Percentiles rank a stretch among this genome's conserved stretches.
Conservation (phyloP, 306 rosid species). For the Ceratonia siliqua region DNA sequence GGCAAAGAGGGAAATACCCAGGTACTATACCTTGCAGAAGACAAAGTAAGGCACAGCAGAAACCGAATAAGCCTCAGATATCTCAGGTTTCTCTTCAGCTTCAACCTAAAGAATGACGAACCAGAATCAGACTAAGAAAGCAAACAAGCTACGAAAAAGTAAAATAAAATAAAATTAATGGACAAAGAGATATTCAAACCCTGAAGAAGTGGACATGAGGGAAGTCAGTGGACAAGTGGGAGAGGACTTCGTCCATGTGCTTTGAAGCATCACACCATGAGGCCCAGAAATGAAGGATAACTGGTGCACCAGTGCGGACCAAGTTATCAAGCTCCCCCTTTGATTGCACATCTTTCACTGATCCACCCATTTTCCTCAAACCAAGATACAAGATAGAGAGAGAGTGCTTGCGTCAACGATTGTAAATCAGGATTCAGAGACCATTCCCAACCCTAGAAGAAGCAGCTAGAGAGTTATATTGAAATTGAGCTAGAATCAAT, state of each 20-base stretch:
- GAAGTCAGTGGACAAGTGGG: conserved; percentile 80
- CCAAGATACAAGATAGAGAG: neutral
- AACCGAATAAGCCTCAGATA: conserved; percentile 83
- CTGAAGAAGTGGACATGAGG: conserved; percentile 76
- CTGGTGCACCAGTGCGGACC: conserved; percentile 61
- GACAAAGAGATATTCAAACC: conserved; percentile 42
- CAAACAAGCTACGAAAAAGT: neutral
- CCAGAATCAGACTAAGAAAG: neutral
- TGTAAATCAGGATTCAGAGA: no score
- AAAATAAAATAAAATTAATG: neutral
- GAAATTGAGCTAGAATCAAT: no score
- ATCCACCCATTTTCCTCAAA: conserved; percentile 65
- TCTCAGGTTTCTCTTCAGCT: conserved; percentile 92
- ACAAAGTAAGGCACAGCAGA: conserved; percentile 90
- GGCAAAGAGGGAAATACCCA: neutral
- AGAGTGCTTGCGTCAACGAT: neutral
- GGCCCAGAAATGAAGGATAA: conserved; percentile 87
- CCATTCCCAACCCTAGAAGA: no score
- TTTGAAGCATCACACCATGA: conserved; percentile 97
- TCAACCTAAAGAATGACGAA: conserved; percentile 51
- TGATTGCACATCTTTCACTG: conserved; percentile 71
- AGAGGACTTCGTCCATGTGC: conserved; percentile 90
- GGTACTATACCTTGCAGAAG: conserved; percentile 64
- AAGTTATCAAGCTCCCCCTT: conserved; percentile 64
- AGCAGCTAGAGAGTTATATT: no score